These are phyloP conservation scores for Raphanus sativus DNA, from an alignment of 345 rosid genomes.

Conservation along the genomic window DNA sequence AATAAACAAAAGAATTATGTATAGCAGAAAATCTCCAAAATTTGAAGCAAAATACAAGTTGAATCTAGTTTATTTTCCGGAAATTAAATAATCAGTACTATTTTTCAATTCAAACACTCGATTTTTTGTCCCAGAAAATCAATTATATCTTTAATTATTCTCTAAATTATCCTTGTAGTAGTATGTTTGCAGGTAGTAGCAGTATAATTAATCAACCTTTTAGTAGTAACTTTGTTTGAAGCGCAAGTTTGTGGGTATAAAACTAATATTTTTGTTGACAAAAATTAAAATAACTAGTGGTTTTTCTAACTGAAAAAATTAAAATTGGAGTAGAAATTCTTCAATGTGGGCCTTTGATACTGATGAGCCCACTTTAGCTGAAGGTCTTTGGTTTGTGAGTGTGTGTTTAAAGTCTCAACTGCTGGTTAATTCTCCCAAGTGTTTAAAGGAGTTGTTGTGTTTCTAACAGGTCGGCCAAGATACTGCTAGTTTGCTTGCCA, in stretches of 20 bases:
- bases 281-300: too few relatives aligned
- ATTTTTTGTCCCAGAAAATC: not conserved
- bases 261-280: too few relatives aligned
- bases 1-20: not conserved
- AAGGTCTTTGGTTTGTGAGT: slow-evolving; percentile 33
- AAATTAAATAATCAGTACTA: not conserved
- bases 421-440: slow-evolving; percentile 20
- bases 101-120: not conserved
- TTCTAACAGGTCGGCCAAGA: slow-evolving; percentile 45
- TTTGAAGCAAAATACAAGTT: not conserved
- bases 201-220: too few relatives aligned
- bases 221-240: not conserved
- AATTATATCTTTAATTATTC: too few relatives aligned
- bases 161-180: too few relatives aligned
- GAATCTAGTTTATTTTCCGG: not conserved
- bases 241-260: not conserved
- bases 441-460: slow-evolving; percentile 3
- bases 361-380: not conserved
- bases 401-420: not conserved
- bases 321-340: not conserved
- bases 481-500: slow-evolving; percentile 51
- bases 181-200: too few relatives aligned
- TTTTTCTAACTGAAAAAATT: not conserved
- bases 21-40: not conserved
- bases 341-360: not conserved